Evolutionary conservation across 768 basidiomycete genomes (phyloP), one percentile per base, ranked within the genome.

Genomic region (Phlebiopsis flavidoalba): DNA sequence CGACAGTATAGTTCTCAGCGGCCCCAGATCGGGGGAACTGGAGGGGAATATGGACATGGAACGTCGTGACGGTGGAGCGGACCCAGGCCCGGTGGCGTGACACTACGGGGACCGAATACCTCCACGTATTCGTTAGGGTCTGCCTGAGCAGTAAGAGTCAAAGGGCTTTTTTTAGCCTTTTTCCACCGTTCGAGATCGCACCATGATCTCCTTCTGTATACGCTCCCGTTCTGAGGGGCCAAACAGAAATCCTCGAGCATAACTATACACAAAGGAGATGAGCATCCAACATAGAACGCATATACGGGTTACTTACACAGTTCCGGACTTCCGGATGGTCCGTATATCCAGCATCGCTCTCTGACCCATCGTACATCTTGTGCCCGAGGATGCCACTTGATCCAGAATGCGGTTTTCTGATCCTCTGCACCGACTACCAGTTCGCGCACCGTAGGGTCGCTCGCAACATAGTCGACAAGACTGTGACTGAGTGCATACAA

Each of bases 321-420:
- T 97, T 52, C 91, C 89, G 15, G 91, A 86, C 53, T 93, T 88
- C n/a, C 1, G 96, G 96, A 74, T 98, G 96, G 70, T 99, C n/a
- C 95, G 73, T 99, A 98, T 65, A 99, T 93, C 92, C 93, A 96
- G 74, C 96, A 98, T 26, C 88, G 84, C 70, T 99, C 95, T 65
- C 90, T 88, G 35, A 82, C 80, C 95, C 96, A 98, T 48, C 93
- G 84, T 45, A 99, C 84, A 65, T 89, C 82, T 31, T 80, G 74
- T 14, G 89, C 83, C 48, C 81, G 83, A 0, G 95, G 95, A 75
- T 97, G 95, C 57, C 86, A 69, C 19, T 82, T 79, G 85, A 98
- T 93, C 95, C 95, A 98, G 64, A 86, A 90, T 8, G 93, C 86
- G 5, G 91, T 91, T 66, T 93, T 88, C 73, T 97, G 95, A 74